Conservation (phyloP, 768 basidiomycete genomes). For the Tylopilus intermedius region DNA sequence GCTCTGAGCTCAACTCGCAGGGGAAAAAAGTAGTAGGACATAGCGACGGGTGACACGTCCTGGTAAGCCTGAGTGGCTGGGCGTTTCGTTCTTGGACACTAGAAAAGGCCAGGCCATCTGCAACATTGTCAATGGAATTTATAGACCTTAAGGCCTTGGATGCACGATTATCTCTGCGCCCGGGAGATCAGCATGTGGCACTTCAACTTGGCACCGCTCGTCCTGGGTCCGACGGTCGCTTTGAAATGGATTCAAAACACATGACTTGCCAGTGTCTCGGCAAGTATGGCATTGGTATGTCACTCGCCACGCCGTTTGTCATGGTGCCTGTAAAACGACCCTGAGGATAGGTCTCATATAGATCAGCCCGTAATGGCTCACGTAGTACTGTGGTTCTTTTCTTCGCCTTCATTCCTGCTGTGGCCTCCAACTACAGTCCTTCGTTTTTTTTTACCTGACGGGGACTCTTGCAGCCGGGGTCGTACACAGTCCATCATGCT, state of each 20-base stretch:
- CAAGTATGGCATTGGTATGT: background rate
- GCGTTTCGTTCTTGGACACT: too few relatives aligned
- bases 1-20: too few relatives aligned
- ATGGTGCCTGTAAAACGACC: conserved; percentile 13
- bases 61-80: too few relatives aligned
- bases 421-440: conserved; percentile 13
- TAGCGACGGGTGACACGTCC: too few relatives aligned
- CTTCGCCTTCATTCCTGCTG: background rate
- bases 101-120: too few relatives aligned
- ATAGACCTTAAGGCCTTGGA: too few relatives aligned
- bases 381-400: background rate
- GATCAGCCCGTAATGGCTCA: background rate
- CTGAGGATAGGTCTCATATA: conserved; percentile 10
- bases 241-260: background rate
- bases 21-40: too few relatives aligned
- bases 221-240: too few relatives aligned
- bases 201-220: too few relatives aligned
- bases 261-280: background rate
- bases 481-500: conserved; percentile 3
- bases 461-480: background rate
- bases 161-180: too few relatives aligned
- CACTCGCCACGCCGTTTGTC: background rate
- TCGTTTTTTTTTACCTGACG: conserved; percentile 7
- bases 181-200: too few relatives aligned
- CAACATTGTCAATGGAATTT: too few relatives aligned